Base-by-base conservation (phyloP, 768 basidiomycete genomes). In the Mycena maculata region DNA sequence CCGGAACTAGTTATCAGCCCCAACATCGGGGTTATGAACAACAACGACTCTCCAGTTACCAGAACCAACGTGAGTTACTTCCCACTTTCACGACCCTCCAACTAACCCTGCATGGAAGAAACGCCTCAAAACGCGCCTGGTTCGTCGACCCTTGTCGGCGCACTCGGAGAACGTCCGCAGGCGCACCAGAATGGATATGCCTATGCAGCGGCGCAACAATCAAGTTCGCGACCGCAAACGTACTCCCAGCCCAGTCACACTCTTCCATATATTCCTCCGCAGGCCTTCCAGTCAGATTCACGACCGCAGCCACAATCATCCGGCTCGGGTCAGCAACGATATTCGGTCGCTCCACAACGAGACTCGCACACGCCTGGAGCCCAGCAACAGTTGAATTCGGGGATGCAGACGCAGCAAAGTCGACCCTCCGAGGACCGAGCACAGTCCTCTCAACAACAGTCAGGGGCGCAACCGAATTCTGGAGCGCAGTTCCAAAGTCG, bases 361-460 rank as follows among this genome's bases (percentile, higher is more conserved):
- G 25, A 13, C 59, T 16, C 23, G 23, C 33, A 2, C n/a, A 39
- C 42, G 25, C n/a, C n/a, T 10, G 50, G 18, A 33, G 22, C 16
- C 31, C n/a, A 7, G 6, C 41, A 33, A 12, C 42, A 44, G 4
- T 27, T 33, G 49, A 49, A 49, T 39, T 39, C 47, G 22, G 48
- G 28, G 31, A n/a, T 30, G 39, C 60, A 36, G 42, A 33, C 22
- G 59, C 33, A n/a, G n/a, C n/a, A 28, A 20, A 60, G 59, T 50
- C 48, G 48, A 16, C 30, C 59, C 25, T 31, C 45, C n/a, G 11
- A n/a, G n/a, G 33, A 36, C 33, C 6, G 10, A 13, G 20, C 48
- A n/a, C 55, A 48, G 12, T n/a, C 63, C 28, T 28, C 47, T 31
- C 62, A 63, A 22, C 62, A 47, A n/a, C 63, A 47, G 13, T 4